Percentiles rank a stretch among this genome's conserved stretches.
phyloP scores from a whole-genome alignment of 768 basidiomycete species.

The Cystobasidium tubakii region DNA sequence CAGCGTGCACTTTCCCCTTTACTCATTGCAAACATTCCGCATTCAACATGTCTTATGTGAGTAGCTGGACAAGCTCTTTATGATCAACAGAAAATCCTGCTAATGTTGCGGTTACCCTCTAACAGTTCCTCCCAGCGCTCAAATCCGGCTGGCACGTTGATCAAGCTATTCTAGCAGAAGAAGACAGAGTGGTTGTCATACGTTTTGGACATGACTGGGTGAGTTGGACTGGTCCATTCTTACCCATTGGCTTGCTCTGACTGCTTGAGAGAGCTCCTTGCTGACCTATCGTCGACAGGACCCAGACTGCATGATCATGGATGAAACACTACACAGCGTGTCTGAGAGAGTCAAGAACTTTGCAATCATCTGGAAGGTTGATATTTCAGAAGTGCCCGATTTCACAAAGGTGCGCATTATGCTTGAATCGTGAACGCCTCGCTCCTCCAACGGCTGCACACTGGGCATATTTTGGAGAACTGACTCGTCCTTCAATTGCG shows the following conservation, averaged over 20 bases:
- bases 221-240: background rate
- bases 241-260: no score
- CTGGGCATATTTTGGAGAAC: no score
- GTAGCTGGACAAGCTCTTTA: no score
- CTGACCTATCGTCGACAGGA: slow-evolving; percentile 53
- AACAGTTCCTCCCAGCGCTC: slow-evolving; percentile 23
- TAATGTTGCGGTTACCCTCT: no score
- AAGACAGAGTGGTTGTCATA: slow-evolving; percentile 87
- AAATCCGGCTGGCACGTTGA: slow-evolving; percentile 84
- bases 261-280: background rate
- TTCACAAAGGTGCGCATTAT: slow-evolving; percentile 79
- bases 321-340: slow-evolving; percentile 85
- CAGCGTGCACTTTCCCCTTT: background rate
- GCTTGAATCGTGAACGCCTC: no score
- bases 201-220: slow-evolving; percentile 84
- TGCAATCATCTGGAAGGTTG: slow-evolving; percentile 83
- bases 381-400: slow-evolving; percentile 94
- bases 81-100: no score
- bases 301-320: slow-evolving; percentile 95
- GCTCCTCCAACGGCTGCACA: no score
- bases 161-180: slow-evolving; percentile 96
- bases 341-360: slow-evolving; percentile 98
- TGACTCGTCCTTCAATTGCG: background rate
- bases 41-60: slow-evolving; percentile 21
- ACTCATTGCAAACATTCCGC: background rate